These are phyloP conservation scores for Lachnum nothofagi DNA, from an alignment of 2,329 filamentous ascomycete species.

Conservation along the genomic window DNA sequence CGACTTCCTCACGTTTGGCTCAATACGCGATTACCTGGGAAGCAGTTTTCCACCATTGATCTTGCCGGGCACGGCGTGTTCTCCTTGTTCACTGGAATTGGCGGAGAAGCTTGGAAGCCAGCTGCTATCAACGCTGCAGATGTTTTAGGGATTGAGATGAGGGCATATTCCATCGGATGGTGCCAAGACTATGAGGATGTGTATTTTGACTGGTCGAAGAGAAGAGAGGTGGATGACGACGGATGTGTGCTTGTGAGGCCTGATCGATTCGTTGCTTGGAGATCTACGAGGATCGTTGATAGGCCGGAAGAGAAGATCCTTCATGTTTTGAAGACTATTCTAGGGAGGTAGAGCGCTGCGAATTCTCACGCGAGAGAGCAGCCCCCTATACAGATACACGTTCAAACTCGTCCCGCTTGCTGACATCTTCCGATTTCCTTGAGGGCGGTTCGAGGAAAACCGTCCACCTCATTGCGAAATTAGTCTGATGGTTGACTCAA, in stretches of 20 bases:
- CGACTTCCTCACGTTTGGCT: slow-evolving; percentile 61
- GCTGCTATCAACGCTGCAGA: slow-evolving; percentile 41
- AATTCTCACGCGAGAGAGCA: too few relatives aligned
- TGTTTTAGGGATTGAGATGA: slow-evolving; percentile 43
- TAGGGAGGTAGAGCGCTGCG: slow-evolving; percentile 13
- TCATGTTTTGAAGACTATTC: slow-evolving; percentile 14
- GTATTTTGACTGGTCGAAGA: slow-evolving; percentile 54
- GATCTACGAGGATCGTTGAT: slow-evolving; percentile 10
- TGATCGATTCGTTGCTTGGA: slow-evolving; percentile 40
- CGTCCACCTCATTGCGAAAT: too few relatives aligned
- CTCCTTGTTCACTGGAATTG: slow-evolving; percentile 48
- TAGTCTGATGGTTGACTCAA: too few relatives aligned
- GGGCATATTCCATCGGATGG: slow-evolving; percentile 50
- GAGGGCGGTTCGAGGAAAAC: too few relatives aligned
- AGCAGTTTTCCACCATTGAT: slow-evolving; percentile 53
- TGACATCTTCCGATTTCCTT: too few relatives aligned
- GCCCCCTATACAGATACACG: too few relatives aligned
- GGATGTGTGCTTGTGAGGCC: slow-evolving; percentile 55
- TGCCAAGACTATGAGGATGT: slow-evolving; percentile 56
- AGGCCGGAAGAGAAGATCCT: slow-evolving; percentile 12
- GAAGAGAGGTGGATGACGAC: slow-evolving; percentile 51
- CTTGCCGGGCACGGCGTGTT: slow-evolving; percentile 53
- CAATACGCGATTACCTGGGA: slow-evolving; percentile 42
- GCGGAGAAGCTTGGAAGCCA: slow-evolving; percentile 48
- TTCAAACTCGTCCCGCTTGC: too few relatives aligned